A percentile compares a stretch with the other conserved stretches of the same genome.
Evolutionary conservation across 192 early-diverging fungal genomes (phyloP).

Genomic region (Dimargaris xerosporica): DNA sequence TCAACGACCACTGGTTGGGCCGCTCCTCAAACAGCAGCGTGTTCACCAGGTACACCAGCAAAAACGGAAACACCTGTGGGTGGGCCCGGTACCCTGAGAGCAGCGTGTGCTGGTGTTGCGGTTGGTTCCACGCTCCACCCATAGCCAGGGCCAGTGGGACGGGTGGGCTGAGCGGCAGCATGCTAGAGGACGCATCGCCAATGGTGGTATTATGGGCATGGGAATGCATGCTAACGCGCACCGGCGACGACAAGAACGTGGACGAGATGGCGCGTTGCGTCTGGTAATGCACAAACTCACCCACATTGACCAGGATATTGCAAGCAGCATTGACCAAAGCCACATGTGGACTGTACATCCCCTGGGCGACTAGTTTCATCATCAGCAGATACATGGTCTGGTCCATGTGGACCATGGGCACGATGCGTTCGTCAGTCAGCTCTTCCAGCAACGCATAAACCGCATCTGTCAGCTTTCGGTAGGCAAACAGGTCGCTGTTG

Average conservation of each 20-base stretch:
- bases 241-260: conserved; percentile 16
- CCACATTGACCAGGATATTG: conserved; percentile 53
- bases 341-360: conserved; percentile 41
- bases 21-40: conserved; percentile 67
- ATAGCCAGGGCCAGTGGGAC: conserved; percentile 11
- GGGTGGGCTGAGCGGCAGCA: conserved; percentile 13
- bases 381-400: conserved; percentile 47
- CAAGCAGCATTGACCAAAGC: conserved; percentile 43
- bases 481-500: conserved; percentile 53
- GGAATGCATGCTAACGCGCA: too few species aligned
- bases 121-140: not conserved
- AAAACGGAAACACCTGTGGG: conserved; percentile 41
- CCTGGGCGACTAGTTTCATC: conserved; percentile 58
- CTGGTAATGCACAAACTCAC: conserved; percentile 44
- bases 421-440: conserved; percentile 47
- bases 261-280: conserved; percentile 15
- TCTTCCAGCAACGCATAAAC: conserved; percentile 54
- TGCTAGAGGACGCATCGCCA: not conserved
- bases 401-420: conserved; percentile 38
- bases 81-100: conserved; percentile 35
- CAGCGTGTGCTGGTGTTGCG: conserved; percentile 5
- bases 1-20: conserved; percentile 68
- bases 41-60: conserved; percentile 53
- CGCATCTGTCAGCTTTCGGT: conserved; percentile 31
- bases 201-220: too few species aligned